Conservation (phyloP, 805 yeast species). For the Starmerella ratchasimensis region DNA sequence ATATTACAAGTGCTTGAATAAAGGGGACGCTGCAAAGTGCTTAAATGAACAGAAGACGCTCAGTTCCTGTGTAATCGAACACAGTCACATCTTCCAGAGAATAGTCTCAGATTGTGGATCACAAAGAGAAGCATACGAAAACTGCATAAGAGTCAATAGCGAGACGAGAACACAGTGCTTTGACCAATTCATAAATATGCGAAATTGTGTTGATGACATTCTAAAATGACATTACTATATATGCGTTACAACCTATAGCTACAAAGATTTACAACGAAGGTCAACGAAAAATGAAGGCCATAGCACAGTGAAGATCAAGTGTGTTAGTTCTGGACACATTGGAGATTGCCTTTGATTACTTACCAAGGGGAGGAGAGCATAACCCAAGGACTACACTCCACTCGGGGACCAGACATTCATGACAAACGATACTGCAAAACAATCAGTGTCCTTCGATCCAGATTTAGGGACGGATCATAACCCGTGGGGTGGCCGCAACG, state of each 20-base stretch:
- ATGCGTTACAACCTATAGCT: background rate
- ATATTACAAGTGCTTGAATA: conserved; percentile 59
- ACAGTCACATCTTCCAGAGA: conserved; percentile 58
- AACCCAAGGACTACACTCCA: background rate
- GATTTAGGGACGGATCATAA: background rate
- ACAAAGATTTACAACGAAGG: too few species aligned
- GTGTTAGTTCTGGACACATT: too few species aligned
- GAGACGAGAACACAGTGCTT: conserved; percentile 40
- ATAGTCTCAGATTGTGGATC: conserved; percentile 50
- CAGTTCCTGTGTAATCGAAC: conserved; percentile 46
- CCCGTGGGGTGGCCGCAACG: background rate
- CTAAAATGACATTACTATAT: background rate
- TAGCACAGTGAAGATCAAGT: background rate
- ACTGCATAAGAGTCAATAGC: conserved; percentile 40
- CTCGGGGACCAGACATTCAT: too few species aligned
- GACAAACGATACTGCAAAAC: too few species aligned
- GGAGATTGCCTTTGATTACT: too few species aligned
- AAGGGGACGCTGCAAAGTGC: conserved; percentile 41
- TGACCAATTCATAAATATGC: conserved; percentile 38
- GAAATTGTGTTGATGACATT: conserved; percentile 44
- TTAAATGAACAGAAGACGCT: conserved; percentile 41
- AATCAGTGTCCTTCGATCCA: conserved; percentile 1
- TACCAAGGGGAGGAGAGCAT: background rate
- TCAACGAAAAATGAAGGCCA: background rate
- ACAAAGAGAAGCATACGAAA: conserved; percentile 48